Percentiles rank a stretch among this genome's conserved stretches.
phyloP scores from a whole-genome alignment of 2,329 filamentous ascomycete species.

The Hypoxylon sp. region DNA sequence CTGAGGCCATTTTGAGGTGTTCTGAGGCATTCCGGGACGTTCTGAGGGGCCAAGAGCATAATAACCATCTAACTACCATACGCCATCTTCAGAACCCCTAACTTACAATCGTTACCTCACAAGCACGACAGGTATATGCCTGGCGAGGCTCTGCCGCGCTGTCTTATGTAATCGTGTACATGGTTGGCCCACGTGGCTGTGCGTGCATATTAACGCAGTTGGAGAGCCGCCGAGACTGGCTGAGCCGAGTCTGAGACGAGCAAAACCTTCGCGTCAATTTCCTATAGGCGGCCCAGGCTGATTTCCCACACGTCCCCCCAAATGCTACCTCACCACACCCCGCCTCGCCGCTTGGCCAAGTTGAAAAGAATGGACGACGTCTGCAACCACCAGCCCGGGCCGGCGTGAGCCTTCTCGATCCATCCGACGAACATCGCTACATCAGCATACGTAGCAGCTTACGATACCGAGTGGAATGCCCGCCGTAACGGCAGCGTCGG shows the following conservation, averaged over 20 bases:
- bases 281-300: constrained; percentile 31
- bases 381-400: not conserved
- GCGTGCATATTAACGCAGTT: constrained; percentile 20
- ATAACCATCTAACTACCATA: no score
- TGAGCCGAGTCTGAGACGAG: constrained; percentile 6
- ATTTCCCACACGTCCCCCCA: constrained; percentile 11
- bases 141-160: constrained; percentile 14
- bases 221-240: constrained; percentile 28
- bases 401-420: not conserved
- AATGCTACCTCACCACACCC: constrained; percentile 29
- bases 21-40: no score
- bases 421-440: not conserved
- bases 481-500: constrained; percentile 18
- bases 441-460: not conserved
- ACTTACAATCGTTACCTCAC: no score
- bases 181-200: constrained; percentile 36
- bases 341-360: not conserved
- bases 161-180: constrained; percentile 1
- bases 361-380: not conserved
- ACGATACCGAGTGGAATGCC: constrained; percentile 23
- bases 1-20: no score
- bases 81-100: no score
- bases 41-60: no score
- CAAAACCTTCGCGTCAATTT: constrained; percentile 23
- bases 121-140: no score